Conservation (phyloP, 176 grass and related monocot species). For the Juncus effusus region DNA sequence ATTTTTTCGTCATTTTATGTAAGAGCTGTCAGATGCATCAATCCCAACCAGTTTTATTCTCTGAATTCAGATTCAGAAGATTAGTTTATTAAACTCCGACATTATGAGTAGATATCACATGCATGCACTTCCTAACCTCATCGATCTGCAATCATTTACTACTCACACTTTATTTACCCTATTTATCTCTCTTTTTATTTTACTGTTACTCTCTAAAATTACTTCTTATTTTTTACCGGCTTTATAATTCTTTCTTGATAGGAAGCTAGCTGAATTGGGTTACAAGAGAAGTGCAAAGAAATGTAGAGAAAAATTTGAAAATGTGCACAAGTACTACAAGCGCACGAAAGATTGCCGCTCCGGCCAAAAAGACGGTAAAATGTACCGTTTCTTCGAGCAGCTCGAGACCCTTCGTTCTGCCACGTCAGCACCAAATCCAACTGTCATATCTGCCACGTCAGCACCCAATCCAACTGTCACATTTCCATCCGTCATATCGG, state of each 20-base stretch:
- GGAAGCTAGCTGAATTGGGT: constrained; percentile 76
- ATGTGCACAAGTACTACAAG: constrained; percentile 99
- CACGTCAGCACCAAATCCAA: constrained; percentile 5
- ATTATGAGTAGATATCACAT: constrained; percentile 5
- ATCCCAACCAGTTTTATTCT: constrained; percentile 34
- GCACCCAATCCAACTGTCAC: constrained; percentile 2
- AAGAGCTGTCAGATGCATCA: constrained; percentile 25
- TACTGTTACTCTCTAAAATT: constrained; percentile 30
- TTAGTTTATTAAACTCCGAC: neutral
- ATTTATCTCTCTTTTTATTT: constrained; percentile 27
- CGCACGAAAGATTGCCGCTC: constrained; percentile 90
- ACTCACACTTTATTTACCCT: constrained; percentile 11
- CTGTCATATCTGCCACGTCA: constrained; percentile 27
- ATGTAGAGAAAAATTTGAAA: constrained; percentile 99
- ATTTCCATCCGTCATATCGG: neutral
- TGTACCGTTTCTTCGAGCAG: constrained; percentile 87
- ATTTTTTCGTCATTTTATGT: neutral
- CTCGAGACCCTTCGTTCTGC: constrained; percentile 52
- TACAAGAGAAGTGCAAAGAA: constrained; percentile 91
- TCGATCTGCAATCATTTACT: constrained; percentile 42
- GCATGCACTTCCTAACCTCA: constrained; percentile 35
- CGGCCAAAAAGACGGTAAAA: constrained; percentile 87
- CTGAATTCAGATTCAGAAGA: constrained; percentile 43
- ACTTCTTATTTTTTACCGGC: constrained; percentile 25
- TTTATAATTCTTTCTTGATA: constrained; percentile 27